phyloP scores from a whole-genome alignment of 805 yeast genomes.

The Pichia sporocuriosa region DNA sequence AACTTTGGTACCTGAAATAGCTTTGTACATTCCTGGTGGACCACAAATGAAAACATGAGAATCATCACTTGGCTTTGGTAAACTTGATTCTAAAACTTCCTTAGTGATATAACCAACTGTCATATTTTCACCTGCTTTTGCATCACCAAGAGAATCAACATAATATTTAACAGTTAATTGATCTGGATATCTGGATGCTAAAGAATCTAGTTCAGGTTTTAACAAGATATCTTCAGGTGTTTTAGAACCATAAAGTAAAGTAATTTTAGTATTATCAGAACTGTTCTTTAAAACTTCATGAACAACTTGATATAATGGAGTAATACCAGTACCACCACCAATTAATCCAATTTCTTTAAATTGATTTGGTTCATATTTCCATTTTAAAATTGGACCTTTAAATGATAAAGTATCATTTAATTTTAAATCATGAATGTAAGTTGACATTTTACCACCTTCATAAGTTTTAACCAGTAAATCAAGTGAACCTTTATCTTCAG shows the following conservation, averaged over 20 bases:
- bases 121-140: slow-evolving; percentile 42
- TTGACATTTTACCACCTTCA: slow-evolving; percentile 84
- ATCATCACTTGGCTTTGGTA: slow-evolving; percentile 59
- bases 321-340: slow-evolving; percentile 97
- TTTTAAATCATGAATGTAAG: slow-evolving; percentile 63
- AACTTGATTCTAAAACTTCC: slow-evolving; percentile 55
- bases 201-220: slow-evolving; percentile 65
- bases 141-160: slow-evolving; percentile 49
- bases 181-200: slow-evolving; percentile 63
- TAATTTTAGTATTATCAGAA: slow-evolving; percentile 81
- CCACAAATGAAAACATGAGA: slow-evolving; percentile 87
- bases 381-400: slow-evolving; percentile 91
- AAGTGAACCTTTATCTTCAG: slow-evolving; percentile 62
- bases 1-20: slow-evolving; percentile 77
- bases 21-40: slow-evolving; percentile 86
- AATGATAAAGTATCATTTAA: slow-evolving; percentile 77
- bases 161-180: slow-evolving; percentile 75
- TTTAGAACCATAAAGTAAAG: slow-evolving; percentile 73
- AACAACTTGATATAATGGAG: slow-evolving; percentile 87
- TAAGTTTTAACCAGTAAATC: slow-evolving; percentile 81
- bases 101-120: slow-evolving; percentile 70
- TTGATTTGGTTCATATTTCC: slow-evolving; percentile 84
- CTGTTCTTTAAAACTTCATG: slow-evolving; percentile 74
- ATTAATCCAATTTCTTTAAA: slow-evolving; percentile 73
- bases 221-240: slow-evolving; percentile 75